Evolutionary conservation across 208 protist species (phyloP), one percentile per base, ranked within the genome.

Genomic region (Trypanosoma mega): DNA sequence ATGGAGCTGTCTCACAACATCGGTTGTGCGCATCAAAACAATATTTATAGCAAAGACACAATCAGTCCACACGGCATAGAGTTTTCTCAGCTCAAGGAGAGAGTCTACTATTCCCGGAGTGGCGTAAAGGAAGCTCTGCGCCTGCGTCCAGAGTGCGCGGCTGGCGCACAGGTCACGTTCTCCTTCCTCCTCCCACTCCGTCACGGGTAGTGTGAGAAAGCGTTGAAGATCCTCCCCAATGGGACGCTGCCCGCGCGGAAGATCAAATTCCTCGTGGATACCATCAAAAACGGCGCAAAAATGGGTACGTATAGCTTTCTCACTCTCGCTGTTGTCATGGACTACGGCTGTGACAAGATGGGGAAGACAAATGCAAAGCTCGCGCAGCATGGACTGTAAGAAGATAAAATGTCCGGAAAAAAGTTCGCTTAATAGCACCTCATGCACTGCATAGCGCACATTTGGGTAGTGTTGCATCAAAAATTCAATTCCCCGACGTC

Each of bases 231-330:
- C 33, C 21, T 16, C 24, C 7, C 59, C 68, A 24, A 71, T 48
- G 29, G 45, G 55, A 1, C 63, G 21, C 18, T 36, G 18, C 16
- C 70, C 57, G 23, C 74, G 78, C 20, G 80, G 72, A 48, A 93
- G 58, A 24, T 80, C 79, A n/a, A 90, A 51, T 43, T 93, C 86
- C 18, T 74, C 68, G 68, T 87, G 80, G 43, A 87, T 68, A 2
- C 77, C 78, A 31, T 75, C 74, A 49, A 91, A 76, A 29, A 69
- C 34, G 23, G 74, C 66, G 2, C 16, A 26, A 1, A 60, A 21
- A 20, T 44, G 4, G 29, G 8, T 50, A 14, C 16, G 7, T 48
- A 24, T 14, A 37, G 26, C 7, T 33, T 27, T 24, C 4, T 20
- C 0, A 6, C 9, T 11, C 9, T 3, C 23, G 21, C 31, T 14